Conservation (phyloP, 2,329 filamentous ascomycete genomes). For the Grosmannia penicillata region DNA sequence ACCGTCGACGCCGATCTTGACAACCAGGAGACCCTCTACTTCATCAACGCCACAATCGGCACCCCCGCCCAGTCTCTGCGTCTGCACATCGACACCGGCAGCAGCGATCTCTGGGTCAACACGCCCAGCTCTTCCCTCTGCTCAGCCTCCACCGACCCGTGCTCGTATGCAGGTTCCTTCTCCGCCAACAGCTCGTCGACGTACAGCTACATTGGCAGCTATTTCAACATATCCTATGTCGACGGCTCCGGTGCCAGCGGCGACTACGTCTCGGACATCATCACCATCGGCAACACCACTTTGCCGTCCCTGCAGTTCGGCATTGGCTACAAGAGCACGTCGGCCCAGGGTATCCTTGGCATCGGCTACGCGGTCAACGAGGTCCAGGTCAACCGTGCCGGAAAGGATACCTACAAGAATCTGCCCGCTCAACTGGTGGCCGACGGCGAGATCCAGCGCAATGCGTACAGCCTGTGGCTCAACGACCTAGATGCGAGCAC, state of each 20-base stretch:
- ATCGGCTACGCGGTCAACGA: slow-evolving; percentile 75
- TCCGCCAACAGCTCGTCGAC: slow-evolving; percentile 57
- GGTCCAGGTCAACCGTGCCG: slow-evolving; percentile 48
- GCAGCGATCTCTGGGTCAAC: slow-evolving; percentile 60
- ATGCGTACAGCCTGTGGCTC: slow-evolving; percentile 61
- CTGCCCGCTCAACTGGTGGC: slow-evolving; percentile 50
- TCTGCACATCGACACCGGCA: slow-evolving; percentile 53
- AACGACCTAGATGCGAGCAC: slow-evolving; percentile 53
- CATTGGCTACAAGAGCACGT: slow-evolving; percentile 49
- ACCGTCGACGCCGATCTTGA: slow-evolving; percentile 32
- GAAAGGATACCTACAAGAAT: slow-evolving; percentile 46
- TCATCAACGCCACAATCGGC: slow-evolving; percentile 46
- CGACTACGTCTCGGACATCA: slow-evolving; percentile 65
- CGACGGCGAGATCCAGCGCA: slow-evolving; percentile 45
- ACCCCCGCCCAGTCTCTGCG: slow-evolving; percentile 43
- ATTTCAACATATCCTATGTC: slow-evolving; percentile 80
- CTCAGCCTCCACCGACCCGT: slow-evolving; percentile 29
- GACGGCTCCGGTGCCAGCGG: slow-evolving; percentile 66
- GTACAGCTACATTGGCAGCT: slow-evolving; percentile 55
- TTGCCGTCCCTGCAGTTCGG: slow-evolving; percentile 54
- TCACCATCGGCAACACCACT: slow-evolving; percentile 38
- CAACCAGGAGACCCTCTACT: slow-evolving; percentile 50
- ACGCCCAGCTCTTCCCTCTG: slow-evolving; percentile 48
- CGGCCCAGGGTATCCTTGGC: slow-evolving; percentile 62
- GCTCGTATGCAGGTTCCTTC: slow-evolving; percentile 51